Evolutionary conservation across 2,329 filamentous ascomycete genomes (phyloP).

Genomic region (Hymenoscyphus occultus): DNA sequence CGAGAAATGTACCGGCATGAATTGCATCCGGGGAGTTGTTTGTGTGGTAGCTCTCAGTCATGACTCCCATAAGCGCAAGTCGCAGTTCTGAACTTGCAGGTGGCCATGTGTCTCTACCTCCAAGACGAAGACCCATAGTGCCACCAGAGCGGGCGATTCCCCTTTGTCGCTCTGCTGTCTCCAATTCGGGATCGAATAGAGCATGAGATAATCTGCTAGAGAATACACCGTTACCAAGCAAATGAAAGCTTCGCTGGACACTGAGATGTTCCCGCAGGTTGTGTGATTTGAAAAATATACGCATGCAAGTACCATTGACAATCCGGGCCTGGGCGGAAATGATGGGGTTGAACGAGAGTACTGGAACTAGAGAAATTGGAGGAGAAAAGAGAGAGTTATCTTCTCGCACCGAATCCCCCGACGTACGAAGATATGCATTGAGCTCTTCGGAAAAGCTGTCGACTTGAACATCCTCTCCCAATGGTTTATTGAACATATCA

Average conservation of each 20-base stretch:
- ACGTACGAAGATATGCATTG: slow-evolving; percentile 24
- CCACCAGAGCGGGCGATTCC: slow-evolving; percentile 68
- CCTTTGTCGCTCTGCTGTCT: slow-evolving; percentile 70
- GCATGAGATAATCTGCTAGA: slow-evolving; percentile 75
- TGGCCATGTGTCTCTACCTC: slow-evolving; percentile 82
- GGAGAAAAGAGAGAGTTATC: slow-evolving; percentile 31
- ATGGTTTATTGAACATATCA: slow-evolving; percentile 41
- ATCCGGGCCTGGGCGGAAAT: slow-evolving; percentile 71
- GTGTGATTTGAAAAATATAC: slow-evolving; percentile 73
- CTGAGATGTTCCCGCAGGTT: slow-evolving; percentile 68
- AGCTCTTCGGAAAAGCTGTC: slow-evolving; percentile 29
- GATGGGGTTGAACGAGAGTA: slow-evolving; percentile 73
- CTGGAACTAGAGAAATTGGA: slow-evolving; percentile 50
- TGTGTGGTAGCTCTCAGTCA: slow-evolving; percentile 68
- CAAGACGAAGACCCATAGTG: slow-evolving; percentile 77
- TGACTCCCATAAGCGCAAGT: slow-evolving; percentile 79
- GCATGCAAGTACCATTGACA: slow-evolving; percentile 73
- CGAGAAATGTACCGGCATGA: slow-evolving; percentile 34
- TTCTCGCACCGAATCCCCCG: slow-evolving; percentile 2
- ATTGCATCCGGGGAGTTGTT: slow-evolving; percentile 25
- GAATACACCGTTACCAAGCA: slow-evolving; percentile 83
- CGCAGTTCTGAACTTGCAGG: slow-evolving; percentile 92
- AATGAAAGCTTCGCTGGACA: slow-evolving; percentile 75
- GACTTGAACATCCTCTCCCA: slow-evolving; percentile 26
- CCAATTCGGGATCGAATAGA: slow-evolving; percentile 79